phyloP scores from a whole-genome alignment of 2,329 filamentous ascomycete species.

The Cordyceps javanica region DNA sequence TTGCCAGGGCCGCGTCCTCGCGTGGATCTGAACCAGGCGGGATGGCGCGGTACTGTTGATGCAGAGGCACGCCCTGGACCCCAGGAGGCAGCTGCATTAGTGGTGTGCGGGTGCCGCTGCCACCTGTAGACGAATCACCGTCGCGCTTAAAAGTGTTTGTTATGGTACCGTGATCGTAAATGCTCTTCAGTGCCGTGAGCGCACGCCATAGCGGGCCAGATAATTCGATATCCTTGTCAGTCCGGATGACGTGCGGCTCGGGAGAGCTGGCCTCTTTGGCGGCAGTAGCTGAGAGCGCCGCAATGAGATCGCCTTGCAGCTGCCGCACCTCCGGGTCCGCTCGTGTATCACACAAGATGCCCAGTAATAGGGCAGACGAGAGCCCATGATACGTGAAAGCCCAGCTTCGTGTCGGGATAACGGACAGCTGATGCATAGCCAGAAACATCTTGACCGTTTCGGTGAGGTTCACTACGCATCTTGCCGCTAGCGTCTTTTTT shows the following conservation, averaged over 20 bases:
- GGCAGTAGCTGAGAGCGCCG: conserved; percentile 56
- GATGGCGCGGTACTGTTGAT: conserved; percentile 22
- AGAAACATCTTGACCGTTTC: conserved; percentile 64
- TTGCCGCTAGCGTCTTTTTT: conserved; percentile 48
- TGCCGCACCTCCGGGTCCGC: conserved; percentile 57
- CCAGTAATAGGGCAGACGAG: conserved; percentile 58
- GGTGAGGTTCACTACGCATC: conserved; percentile 56
- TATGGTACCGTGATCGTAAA: conserved; percentile 59
- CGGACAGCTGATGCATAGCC: conserved; percentile 61
- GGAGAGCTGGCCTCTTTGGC: conserved; percentile 54
- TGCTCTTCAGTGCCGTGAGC: conserved; percentile 55
- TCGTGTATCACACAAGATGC: conserved; percentile 58
- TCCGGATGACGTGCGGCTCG: conserved; percentile 45
- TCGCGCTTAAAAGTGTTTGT: conserved; percentile 46
- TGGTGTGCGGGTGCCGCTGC: conserved; percentile 41
- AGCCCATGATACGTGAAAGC: conserved; percentile 63
- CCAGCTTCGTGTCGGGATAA: conserved; percentile 61
- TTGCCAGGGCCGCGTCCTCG: conserved; percentile 56
- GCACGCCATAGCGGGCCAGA: conserved; percentile 57
- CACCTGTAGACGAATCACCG: conserved; percentile 37
- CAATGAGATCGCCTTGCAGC: conserved; percentile 58
- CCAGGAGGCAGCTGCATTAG: conserved; percentile 23
- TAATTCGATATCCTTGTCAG: conserved; percentile 55
- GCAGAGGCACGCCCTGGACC: conserved; percentile 19
- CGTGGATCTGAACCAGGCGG: conserved; percentile 42